A percentile compares a stretch with the other conserved stretches of the same genome.
Conservation (phyloP, 2,329 filamentous ascomycete genomes). For the Neofusicoccum cordaticola region DNA sequence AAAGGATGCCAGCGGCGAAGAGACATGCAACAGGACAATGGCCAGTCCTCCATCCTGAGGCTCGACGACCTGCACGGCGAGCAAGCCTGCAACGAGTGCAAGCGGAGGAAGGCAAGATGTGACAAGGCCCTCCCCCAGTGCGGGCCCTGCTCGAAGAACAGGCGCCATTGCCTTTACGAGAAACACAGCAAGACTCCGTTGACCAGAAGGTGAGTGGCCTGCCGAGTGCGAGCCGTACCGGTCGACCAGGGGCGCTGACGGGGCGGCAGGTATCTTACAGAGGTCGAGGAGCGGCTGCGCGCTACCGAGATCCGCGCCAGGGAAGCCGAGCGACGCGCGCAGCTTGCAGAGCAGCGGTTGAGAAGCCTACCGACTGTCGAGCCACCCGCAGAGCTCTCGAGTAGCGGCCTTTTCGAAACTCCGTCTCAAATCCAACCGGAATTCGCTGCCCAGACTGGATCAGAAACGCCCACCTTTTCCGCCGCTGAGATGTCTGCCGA, state of each 20-base stretch:
- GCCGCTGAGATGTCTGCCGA: neutral
- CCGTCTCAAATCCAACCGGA: neutral
- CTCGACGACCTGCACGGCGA: neutral
- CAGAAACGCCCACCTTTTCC: neutral
- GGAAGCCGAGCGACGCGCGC: conserved; percentile 23
- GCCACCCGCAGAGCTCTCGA: neutral
- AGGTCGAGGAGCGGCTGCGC: conserved; percentile 44
- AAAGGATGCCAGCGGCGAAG: neutral
- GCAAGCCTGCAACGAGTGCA: conserved; percentile 8
- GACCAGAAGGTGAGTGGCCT: conserved; percentile 41
- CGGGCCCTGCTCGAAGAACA: conserved; percentile 40
- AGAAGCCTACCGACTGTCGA: conserved; percentile 9
- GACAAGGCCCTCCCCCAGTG: conserved; percentile 8
- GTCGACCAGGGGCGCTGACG: neutral
- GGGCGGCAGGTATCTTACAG: conserved; percentile 31
- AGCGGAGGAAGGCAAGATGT: conserved; percentile 6
- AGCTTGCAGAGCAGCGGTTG: conserved; percentile 23
- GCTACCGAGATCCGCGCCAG: conserved; percentile 25
- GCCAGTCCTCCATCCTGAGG: conserved; percentile 5
- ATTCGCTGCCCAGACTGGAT: no score
- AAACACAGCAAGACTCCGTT: conserved; percentile 49
- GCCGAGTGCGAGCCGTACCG: neutral
- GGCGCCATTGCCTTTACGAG: conserved; percentile 50
- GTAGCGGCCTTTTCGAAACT: neutral
- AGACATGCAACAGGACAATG: conserved; percentile 12